Conservation (phyloP, 305 asterid genomes). For the Fraxinus greggii region DNA sequence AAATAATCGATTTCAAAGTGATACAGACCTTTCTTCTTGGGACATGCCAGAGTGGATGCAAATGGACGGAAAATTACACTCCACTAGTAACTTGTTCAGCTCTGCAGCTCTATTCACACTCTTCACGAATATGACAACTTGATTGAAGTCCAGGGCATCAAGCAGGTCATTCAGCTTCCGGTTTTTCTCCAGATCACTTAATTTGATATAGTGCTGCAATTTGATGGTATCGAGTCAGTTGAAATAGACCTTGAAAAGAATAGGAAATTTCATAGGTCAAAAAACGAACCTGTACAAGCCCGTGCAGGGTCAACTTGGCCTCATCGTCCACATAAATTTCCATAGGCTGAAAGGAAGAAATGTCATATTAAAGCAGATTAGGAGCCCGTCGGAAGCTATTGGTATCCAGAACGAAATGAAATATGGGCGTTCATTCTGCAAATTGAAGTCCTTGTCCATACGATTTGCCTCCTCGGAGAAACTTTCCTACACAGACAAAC, state of each 20-base stretch:
- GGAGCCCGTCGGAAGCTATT: slow-evolving; percentile 53
- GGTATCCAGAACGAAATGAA: slow-evolving; percentile 60
- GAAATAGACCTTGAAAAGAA: not conserved
- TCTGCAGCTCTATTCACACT: slow-evolving; percentile 83
- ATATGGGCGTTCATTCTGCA: slow-evolving; percentile 37
- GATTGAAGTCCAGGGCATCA: slow-evolving; percentile 88
- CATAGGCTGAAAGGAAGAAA: slow-evolving; percentile 78
- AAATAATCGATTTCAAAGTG: slow-evolving; percentile 22
- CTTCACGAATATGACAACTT: slow-evolving; percentile 86
- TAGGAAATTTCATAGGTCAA: slow-evolving; percentile 1
- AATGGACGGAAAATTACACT: slow-evolving; percentile 85
- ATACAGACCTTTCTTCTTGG: slow-evolving; percentile 75
- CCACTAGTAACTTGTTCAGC: slow-evolving; percentile 79
- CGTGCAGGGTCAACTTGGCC: slow-evolving; percentile 92
- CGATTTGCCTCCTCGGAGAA: slow-evolving; percentile 41
- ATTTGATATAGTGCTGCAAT: slow-evolving; percentile 77
- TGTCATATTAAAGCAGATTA: slow-evolving; percentile 50
- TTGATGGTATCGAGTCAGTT: slow-evolving; percentile 6
- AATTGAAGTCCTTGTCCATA: slow-evolving; percentile 44
- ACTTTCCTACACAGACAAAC: slow-evolving; percentile 27
- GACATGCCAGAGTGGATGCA: slow-evolving; percentile 97
- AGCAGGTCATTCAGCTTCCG: slow-evolving; percentile 84
- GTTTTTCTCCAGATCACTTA: slow-evolving; percentile 80
- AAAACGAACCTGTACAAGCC: slow-evolving; percentile 78
- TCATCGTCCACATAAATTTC: slow-evolving; percentile 93